These are phyloP conservation scores for Zymoseptoria ardabiliae DNA, from an alignment of 2,329 filamentous ascomycete genomes.

Conservation along the genomic window DNA sequence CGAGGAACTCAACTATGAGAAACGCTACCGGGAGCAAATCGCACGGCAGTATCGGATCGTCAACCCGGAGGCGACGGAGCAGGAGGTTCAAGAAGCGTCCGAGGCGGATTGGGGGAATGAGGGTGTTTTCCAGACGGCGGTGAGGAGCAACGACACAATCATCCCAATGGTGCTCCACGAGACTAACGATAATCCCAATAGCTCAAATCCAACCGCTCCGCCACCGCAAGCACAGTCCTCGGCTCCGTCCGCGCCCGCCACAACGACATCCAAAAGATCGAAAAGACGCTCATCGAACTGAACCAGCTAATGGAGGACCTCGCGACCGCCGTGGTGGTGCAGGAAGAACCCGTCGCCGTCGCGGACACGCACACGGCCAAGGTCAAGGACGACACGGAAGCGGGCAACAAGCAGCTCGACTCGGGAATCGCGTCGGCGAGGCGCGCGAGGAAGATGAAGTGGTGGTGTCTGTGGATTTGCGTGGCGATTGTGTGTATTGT, in stretches of 20 bases:
- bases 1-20: conserved; percentile 64
- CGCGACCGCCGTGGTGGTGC: conserved; percentile 64
- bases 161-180: too few relatives aligned
- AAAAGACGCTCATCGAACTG: conserved; percentile 65
- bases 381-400: conserved; percentile 59
- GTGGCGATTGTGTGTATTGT: conserved; percentile 43
- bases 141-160: too few relatives aligned
- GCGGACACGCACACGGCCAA: conserved; percentile 60
- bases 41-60: conserved; percentile 70
- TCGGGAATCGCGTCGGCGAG: conserved; percentile 61
- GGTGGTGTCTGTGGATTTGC: conserved; percentile 63
- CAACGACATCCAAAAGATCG: conserved; percentile 75
- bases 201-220: conserved; percentile 68
- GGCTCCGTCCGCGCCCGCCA: conserved; percentile 74
- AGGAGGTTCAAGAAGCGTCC: conserved; percentile 61
- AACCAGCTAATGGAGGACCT: conserved; percentile 66
- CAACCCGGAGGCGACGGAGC: conserved; percentile 63
- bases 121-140: conserved; percentile 74
- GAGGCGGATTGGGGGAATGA: conserved; percentile 69
- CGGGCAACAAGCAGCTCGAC: conserved; percentile 62
- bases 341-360: conserved; percentile 56
- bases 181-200: too few relatives aligned
- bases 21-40: conserved; percentile 69
- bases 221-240: conserved; percentile 64
- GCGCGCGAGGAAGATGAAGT: conserved; percentile 67